These are phyloP conservation scores for Dorcoceras hygrometricum DNA, from an alignment of 257 asterid genomes.

Conservation along the genomic window DNA sequence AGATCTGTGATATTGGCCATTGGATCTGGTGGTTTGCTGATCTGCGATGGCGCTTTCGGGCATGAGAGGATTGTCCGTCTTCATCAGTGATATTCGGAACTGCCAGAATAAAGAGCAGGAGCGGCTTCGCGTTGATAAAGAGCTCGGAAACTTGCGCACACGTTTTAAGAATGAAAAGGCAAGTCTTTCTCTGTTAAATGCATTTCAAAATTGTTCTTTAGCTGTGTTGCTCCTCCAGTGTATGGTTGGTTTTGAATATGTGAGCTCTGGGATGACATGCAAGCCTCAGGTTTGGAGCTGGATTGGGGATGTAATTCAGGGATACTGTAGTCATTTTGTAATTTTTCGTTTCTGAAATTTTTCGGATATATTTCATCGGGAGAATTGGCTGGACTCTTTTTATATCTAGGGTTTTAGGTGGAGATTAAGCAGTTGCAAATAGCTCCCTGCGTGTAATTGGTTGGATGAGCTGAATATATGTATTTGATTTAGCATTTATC, in stretches of 20 bases:
- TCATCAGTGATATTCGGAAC: conserved; percentile 58
- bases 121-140: conserved; percentile 69
- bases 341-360: conserved; percentile 14
- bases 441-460: conserved; percentile 8
- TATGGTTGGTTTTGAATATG: background rate
- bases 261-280: conserved; percentile 9
- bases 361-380: conserved; percentile 13
- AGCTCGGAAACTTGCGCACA: conserved; percentile 86
- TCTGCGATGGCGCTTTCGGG: conserved; percentile 71
- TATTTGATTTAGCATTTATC: conserved; percentile 4
- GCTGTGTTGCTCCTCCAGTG: background rate
- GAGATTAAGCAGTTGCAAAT: conserved; percentile 1
- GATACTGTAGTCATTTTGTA: conserved; percentile 12
- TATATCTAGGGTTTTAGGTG: conserved; percentile 27
- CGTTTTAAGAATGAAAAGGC: conserved; percentile 96
- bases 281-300: conserved; percentile 18
- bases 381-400: background rate
- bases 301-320: conserved; percentile 29
- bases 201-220: background rate
- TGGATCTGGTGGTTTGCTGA: conserved; percentile 60
- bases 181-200: conserved; percentile 8
- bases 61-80: conserved; percentile 61
- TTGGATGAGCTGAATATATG: conserved; percentile 11
- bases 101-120: conserved; percentile 59
- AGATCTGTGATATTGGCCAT: conserved; percentile 35